A percentile compares a stretch with the other conserved stretches of the same genome.
Evolutionary conservation across 2,329 filamentous ascomycete genomes (phyloP).

Genomic region (Sphaerostilbella broomeana): DNA sequence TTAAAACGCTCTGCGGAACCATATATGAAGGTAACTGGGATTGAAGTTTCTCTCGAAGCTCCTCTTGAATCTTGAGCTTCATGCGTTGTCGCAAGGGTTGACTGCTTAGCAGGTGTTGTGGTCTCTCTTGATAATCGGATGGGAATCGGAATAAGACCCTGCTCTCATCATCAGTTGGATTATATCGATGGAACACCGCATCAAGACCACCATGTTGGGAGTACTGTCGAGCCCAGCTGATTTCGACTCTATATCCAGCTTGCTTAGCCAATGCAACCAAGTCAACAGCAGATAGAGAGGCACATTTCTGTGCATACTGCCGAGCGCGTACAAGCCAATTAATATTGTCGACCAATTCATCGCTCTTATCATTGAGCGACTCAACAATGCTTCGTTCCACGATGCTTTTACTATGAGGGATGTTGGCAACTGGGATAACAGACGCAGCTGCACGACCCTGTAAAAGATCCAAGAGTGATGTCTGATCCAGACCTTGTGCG

Average conservation of each 20-base stretch:
- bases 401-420: slow-evolving; percentile 25
- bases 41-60: slow-evolving; percentile 4
- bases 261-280: slow-evolving; percentile 19
- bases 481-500: slow-evolving; percentile 5
- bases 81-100: slow-evolving; percentile 14
- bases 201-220: slow-evolving; percentile 22
- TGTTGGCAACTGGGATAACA: slow-evolving; percentile 19
- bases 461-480: slow-evolving; percentile 13
- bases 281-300: slow-evolving; percentile 15
- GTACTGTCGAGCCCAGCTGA: slow-evolving; percentile 37
- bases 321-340: slow-evolving; percentile 12
- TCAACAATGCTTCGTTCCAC: slow-evolving; percentile 21
- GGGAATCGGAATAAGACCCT: slow-evolving; percentile 21
- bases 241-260: slow-evolving; percentile 40
- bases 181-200: slow-evolving; percentile 30
- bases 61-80: slow-evolving; percentile 4
- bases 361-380: slow-evolving; percentile 4
- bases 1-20: slow-evolving; percentile 18
- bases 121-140: slow-evolving; percentile 12
- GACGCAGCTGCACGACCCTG: neutral
- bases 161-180: slow-evolving; percentile 7
- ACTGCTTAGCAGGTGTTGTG: slow-evolving; percentile 10
- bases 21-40: slow-evolving; percentile 21
- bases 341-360: neutral
- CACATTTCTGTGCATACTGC: neutral